phyloP scores from a whole-genome alignment of 2,329 filamentous ascomycete species.

The Thelonectria rubi region DNA sequence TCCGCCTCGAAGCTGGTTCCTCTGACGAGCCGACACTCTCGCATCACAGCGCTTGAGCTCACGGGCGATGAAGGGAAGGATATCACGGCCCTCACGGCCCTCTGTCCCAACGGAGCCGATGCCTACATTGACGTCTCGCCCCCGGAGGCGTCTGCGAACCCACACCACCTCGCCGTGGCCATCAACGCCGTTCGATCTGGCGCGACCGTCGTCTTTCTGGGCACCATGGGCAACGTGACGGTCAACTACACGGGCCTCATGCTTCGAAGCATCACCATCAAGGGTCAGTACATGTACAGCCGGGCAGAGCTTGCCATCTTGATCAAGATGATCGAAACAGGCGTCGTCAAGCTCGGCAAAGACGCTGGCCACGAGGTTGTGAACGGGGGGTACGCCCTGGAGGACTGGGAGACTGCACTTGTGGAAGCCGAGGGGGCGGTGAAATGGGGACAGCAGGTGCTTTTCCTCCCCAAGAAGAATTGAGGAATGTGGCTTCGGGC shows the following conservation, averaged over 20 bases:
- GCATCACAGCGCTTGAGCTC: slow-evolving; percentile 15
- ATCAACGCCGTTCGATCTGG: slow-evolving; percentile 1
- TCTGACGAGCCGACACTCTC: slow-evolving; percentile 16
- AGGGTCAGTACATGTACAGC: slow-evolving; percentile 28
- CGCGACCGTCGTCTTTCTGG: slow-evolving; percentile 17
- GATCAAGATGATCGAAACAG: slow-evolving; percentile 29
- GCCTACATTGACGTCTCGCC: slow-evolving; percentile 33
- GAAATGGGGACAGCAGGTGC: slow-evolving; percentile 30
- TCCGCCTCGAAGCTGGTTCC: slow-evolving; percentile 18
- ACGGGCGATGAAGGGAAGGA: slow-evolving; percentile 26
- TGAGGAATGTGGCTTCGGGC: neutral
- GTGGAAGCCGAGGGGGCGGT: slow-evolving; percentile 17
- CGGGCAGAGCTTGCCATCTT: slow-evolving; percentile 21
- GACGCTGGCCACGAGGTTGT: slow-evolving; percentile 29
- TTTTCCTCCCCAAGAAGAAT: neutral
- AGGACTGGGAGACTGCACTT: slow-evolving; percentile 28
- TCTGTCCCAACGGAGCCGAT: slow-evolving; percentile 17
- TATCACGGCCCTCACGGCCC: neutral
- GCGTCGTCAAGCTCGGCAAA: slow-evolving; percentile 25
- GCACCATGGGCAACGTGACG: slow-evolving; percentile 25
- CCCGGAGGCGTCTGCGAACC: slow-evolving; percentile 15
- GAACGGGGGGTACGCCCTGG: slow-evolving; percentile 10
- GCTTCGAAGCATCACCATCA: slow-evolving; percentile 25
- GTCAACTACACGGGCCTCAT: slow-evolving; percentile 28
- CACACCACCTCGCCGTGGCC: slow-evolving; percentile 22